Percentiles rank a stretch among this genome's conserved stretches.
phyloP scores from a whole-genome alignment of 2,329 filamentous ascomycete genomes.

The Penicillium digitatum region DNA sequence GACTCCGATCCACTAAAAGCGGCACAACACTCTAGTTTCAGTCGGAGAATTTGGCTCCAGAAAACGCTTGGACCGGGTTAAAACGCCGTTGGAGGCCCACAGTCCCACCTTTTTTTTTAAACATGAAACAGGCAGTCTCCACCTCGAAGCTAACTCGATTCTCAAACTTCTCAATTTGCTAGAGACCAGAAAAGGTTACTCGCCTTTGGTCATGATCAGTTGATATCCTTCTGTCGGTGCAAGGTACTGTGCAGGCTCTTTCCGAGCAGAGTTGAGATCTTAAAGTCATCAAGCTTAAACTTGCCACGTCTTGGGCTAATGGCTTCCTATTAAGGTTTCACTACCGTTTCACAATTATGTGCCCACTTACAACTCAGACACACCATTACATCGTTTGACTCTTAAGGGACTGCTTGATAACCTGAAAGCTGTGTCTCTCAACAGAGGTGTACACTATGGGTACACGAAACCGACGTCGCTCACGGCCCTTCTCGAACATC shows the following conservation, averaged over 20 bases:
- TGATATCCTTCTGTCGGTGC: neutral
- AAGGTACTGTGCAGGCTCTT: neutral
- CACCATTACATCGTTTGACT: neutral
- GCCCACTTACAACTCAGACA: neutral
- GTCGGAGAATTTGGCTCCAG: neutral
- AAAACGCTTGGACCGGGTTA: neutral
- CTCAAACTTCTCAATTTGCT: neutral
- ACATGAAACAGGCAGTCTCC: constrained; percentile 3
- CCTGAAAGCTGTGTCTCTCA: neutral
- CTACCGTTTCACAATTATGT: neutral
- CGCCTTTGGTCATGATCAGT: neutral
- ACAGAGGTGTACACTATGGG: neutral
- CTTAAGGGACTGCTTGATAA: neutral
- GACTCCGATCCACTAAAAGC: neutral
- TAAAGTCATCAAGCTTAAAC: neutral
- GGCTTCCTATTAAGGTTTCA: neutral
- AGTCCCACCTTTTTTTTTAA: neutral
- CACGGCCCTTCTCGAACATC: no score
- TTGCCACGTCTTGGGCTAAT: no score
- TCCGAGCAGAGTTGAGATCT: neutral
- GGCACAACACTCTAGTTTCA: neutral
- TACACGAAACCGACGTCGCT: neutral
- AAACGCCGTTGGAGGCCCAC: neutral
- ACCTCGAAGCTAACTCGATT: neutral
- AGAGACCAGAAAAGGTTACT: neutral